A percentile compares a stretch with the other conserved stretches of the same genome.
Evolutionary conservation across 768 basidiomycete species (phyloP).

Genomic region (Podaxis sp.): DNA sequence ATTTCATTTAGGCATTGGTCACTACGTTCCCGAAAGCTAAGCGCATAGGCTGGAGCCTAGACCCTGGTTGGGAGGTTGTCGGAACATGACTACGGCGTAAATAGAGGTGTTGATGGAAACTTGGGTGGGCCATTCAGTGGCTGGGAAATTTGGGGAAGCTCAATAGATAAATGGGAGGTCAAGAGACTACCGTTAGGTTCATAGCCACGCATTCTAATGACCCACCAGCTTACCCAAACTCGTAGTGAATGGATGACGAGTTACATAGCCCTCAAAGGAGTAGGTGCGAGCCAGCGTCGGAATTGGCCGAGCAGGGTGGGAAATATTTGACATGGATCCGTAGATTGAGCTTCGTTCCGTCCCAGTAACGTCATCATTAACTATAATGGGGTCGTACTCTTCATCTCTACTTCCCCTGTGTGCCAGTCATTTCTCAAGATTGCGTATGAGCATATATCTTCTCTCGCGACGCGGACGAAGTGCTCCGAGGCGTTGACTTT

Average conservation of each 20-base stretch:
- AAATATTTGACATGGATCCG: not conserved
- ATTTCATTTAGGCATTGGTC: not conserved
- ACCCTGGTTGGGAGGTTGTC: not conserved
- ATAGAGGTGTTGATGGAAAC: not conserved
- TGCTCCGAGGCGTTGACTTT: not conserved
- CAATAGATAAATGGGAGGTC: not conserved
- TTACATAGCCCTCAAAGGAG: slow-evolving; percentile 1
- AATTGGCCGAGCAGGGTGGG: slow-evolving; percentile 5
- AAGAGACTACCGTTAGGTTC: not conserved
- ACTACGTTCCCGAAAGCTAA: not conserved
- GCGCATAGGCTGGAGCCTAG: not conserved
- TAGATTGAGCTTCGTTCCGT: not conserved
- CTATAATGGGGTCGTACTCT: not conserved
- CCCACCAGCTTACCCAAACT: not conserved
- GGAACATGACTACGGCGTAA: not conserved
- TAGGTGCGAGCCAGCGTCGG: slow-evolving; percentile 14
- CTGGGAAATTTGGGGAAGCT: not conserved
- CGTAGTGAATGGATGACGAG: not conserved
- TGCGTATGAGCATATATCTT: not conserved
- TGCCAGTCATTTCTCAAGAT: not conserved
- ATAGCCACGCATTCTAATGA: not conserved
- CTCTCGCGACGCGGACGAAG: not conserved
- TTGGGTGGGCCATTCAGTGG: not conserved
- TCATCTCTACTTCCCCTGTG: not conserved
- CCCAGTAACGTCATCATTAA: not conserved